Evolutionary conservation across 208 protist species (phyloP).

Genomic region (Trypanosoma caninum): DNA sequence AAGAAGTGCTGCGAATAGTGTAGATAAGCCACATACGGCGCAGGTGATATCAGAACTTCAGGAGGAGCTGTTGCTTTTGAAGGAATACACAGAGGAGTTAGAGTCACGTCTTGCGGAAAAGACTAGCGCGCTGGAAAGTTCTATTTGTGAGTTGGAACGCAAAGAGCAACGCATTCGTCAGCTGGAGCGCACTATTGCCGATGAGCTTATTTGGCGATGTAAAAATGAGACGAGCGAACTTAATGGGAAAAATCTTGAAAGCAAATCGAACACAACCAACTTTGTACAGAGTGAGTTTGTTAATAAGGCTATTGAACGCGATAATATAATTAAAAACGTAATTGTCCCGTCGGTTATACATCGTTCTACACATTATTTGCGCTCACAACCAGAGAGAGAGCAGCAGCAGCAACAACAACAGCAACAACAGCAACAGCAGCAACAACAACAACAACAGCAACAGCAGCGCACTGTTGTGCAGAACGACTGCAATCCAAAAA

Average conservation of each 20-base stretch:
- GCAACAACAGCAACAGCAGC: neutral
- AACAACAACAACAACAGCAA: neutral
- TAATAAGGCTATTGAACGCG: too few relatives aligned
- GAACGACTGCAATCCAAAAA: neutral
- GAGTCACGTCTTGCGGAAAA: conserved; percentile 43
- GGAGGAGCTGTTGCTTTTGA: neutral
- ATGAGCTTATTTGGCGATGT: conserved; percentile 44
- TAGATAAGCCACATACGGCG: neutral
- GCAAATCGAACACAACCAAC: neutral
- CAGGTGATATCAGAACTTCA: conserved; percentile 3
- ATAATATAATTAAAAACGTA: too few relatives aligned
- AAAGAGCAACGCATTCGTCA: conserved; percentile 78
- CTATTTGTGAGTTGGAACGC: conserved; percentile 34
- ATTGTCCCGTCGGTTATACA: too few relatives aligned
- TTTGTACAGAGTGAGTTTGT: too few relatives aligned
- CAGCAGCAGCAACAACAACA: neutral
- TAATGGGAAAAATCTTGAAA: neutral
- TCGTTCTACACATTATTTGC: too few relatives aligned
- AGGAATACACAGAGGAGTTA: conserved; percentile 41
- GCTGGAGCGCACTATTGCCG: conserved; percentile 73
- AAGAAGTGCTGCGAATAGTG: neutral
- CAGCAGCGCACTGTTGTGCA: too few relatives aligned
- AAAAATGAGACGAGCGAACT: neutral
- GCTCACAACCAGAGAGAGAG: too few relatives aligned
- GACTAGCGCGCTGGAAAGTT: conserved; percentile 31